A percentile compares a stretch with the other conserved stretches of the same genome.
phyloP scores from a whole-genome alignment of 345 rosid genomes.

The Camelina hispida region DNA sequence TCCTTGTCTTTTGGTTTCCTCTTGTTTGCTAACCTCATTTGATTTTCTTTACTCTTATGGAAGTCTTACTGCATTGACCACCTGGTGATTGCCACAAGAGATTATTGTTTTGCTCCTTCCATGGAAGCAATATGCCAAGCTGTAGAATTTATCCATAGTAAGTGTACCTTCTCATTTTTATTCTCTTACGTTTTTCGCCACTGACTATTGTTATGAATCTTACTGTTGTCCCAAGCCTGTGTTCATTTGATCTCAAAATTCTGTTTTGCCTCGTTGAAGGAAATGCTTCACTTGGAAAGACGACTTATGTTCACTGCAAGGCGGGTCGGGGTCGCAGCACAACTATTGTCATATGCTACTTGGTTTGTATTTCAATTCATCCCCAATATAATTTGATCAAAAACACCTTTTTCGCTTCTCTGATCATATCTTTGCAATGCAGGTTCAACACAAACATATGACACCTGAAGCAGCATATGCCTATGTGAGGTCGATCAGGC shows the following conservation, averaged over 20 bases:
- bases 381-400: background rate
- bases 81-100: conserved; percentile 95
- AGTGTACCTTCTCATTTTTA: conserved; percentile 35
- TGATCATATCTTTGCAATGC: conserved; percentile 26
- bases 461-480: conserved; percentile 82
- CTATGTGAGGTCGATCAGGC: conserved; percentile 79
- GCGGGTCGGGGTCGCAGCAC: conserved; percentile 99
- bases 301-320: conserved; percentile 96
- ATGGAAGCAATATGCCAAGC: conserved; percentile 80
- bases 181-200: background rate
- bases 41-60: conserved; percentile 26
- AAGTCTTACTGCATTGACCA: conserved; percentile 85
- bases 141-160: conserved; percentile 83
- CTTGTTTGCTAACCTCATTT: conserved; percentile 24
- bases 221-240: conserved; percentile 6
- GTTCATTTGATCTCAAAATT: conserved; percentile 20
- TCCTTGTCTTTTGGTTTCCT: conserved; percentile 28
- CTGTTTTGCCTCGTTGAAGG: conserved; percentile 49
- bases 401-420: background rate
- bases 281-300: conserved; percentile 58
- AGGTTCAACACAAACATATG: conserved; percentile 89
- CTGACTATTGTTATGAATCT: conserved; percentile 1
- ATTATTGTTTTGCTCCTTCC: conserved; percentile 96
- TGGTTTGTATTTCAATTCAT: conserved; percentile 56
- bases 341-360: conserved; percentile 86